Percentiles rank a stretch among this genome's conserved stretches.
phyloP scores from a whole-genome alignment of 805 yeast genomes.

The Saccharomycopsis vini region DNA sequence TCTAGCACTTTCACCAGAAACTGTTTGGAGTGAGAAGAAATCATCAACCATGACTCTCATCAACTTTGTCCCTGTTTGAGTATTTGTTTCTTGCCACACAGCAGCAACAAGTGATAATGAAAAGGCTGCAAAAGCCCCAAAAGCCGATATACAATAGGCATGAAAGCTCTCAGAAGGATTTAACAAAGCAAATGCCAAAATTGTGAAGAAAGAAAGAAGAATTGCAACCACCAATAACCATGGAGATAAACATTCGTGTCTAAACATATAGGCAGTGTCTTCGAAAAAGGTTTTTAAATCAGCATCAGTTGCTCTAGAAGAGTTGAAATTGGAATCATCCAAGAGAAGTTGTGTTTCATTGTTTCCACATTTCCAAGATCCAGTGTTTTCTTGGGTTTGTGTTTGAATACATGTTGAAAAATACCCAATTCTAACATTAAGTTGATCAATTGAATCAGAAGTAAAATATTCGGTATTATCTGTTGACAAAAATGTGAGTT shows the following conservation, averaged over 20 bases:
- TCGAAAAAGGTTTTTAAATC: slow-evolving; percentile 16
- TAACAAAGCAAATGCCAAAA: slow-evolving; percentile 10
- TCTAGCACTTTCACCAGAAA: slow-evolving; percentile 17
- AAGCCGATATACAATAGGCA: slow-evolving; percentile 2
- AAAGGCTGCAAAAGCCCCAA: slow-evolving; percentile 11
- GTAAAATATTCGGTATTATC: slow-evolving; percentile 17
- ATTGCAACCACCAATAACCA: slow-evolving; percentile 18
- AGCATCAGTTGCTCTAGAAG: slow-evolving; percentile 14
- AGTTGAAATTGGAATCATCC: slow-evolving; percentile 12
- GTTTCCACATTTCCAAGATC: slow-evolving; percentile 15
- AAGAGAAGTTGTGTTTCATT: slow-evolving; percentile 11
- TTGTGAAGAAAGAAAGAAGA: slow-evolving; percentile 14
- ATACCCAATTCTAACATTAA: slow-evolving; percentile 18
- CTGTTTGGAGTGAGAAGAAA: slow-evolving; percentile 16
- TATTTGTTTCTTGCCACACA: slow-evolving; percentile 20
- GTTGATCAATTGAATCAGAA: slow-evolving; percentile 8
- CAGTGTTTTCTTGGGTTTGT: not conserved
- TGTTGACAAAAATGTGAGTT: slow-evolving; percentile 13
- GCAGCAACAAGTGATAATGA: slow-evolving; percentile 19
- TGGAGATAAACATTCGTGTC: slow-evolving; percentile 19
- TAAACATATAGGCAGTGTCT: slow-evolving; percentile 17
- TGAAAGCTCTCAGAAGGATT: not conserved
- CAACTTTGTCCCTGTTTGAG: slow-evolving; percentile 18
- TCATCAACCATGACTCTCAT: slow-evolving; percentile 19
- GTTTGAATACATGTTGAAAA: slow-evolving; percentile 17